Conservation (phyloP, 495 filamentous ascomycete species). For the Neurospora sp. region DNA sequence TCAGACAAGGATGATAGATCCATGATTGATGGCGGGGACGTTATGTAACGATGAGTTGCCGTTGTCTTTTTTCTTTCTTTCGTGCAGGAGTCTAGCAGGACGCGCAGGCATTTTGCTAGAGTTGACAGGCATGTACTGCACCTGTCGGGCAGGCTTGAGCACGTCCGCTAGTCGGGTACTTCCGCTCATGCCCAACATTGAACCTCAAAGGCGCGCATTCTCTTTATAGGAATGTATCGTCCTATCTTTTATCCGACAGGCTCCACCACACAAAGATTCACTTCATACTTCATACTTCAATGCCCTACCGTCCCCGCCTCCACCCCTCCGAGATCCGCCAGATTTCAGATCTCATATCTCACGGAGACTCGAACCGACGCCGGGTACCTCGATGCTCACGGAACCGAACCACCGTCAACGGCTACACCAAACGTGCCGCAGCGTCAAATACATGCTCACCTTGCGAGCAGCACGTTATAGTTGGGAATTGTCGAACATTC, state of each 20-base stretch:
- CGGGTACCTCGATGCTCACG: neutral
- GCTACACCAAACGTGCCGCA: neutral
- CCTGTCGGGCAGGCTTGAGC: neutral
- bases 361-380: neutral
- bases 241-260: neutral
- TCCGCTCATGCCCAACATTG: neutral
- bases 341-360: neutral
- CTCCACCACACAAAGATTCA: neutral
- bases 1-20: neutral
- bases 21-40: neutral
- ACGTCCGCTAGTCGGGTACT: neutral
- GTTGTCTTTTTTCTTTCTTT: neutral
- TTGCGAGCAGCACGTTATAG: neutral
- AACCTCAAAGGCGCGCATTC: neutral
- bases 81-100: neutral
- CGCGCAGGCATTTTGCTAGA: neutral
- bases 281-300: neutral
- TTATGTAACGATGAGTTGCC: neutral
- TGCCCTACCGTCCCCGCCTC: neutral
- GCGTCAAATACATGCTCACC: neutral
- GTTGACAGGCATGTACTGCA: neutral
- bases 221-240: neutral
- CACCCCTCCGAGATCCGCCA: neutral
- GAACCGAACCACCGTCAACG: neutral
- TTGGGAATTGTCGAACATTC: neutral